These are phyloP conservation scores for Nymphaea thermarum DNA, from an alignment of 164 flowering plant genomes.

Conservation along the genomic window DNA sequence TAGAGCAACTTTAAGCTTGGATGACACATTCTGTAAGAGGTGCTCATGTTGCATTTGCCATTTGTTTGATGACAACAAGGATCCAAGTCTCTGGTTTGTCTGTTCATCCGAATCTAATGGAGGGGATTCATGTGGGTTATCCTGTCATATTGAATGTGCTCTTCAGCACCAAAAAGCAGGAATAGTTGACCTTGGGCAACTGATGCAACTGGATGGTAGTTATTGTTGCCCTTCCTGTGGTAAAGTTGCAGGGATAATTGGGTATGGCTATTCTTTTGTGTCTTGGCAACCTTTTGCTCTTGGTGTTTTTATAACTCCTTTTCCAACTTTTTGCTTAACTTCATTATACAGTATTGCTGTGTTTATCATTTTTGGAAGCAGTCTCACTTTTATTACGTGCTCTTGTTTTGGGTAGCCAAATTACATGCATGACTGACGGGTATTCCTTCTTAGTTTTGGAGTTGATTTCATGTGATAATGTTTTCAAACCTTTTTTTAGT, in stretches of 20 bases:
- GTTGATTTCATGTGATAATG: too few relatives aligned
- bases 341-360: too few relatives aligned
- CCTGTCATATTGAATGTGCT: constrained; percentile 98
- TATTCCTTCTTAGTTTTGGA: too few relatives aligned
- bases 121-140: constrained; percentile 71
- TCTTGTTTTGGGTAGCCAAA: too few relatives aligned
- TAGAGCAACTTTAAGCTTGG: constrained; percentile 60
- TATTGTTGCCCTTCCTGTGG: constrained; percentile 98
- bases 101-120: constrained; percentile 60
- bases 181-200: constrained; percentile 79
- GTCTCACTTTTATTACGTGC: too few relatives aligned
- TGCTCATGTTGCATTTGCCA: constrained; percentile 99
- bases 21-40: constrained; percentile 89
- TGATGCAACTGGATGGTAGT: constrained; percentile 96
- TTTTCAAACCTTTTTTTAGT: too few relatives aligned
- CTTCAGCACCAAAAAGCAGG: constrained; percentile 75
- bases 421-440: too few relatives aligned
- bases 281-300: not conserved
- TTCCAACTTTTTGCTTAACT: not conserved
- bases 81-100: constrained; percentile 98
- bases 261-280: constrained; percentile 31
- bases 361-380: too few relatives aligned
- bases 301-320: not conserved
- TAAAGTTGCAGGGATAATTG: constrained; percentile 85
- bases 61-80: constrained; percentile 92